These are phyloP conservation scores for Aspergillus incahuasiensis DNA, from an alignment of 495 filamentous ascomycete species.

Conservation along the genomic window DNA sequence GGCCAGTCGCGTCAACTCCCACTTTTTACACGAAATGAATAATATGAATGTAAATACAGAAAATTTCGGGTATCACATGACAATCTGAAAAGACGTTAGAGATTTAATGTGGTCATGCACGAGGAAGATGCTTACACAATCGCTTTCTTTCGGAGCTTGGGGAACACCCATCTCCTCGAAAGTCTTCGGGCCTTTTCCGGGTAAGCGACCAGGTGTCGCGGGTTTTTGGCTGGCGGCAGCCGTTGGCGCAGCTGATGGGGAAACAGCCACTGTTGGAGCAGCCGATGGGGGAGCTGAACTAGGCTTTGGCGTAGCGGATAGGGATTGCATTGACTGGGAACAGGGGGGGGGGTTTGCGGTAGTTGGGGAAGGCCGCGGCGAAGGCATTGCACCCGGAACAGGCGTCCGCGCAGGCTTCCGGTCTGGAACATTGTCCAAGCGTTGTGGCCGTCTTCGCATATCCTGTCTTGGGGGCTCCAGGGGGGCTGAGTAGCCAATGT, in stretches of 20 bases:
- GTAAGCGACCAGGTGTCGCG: constrained; percentile 38
- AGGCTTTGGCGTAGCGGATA: constrained; percentile 31
- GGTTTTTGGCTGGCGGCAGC: constrained; percentile 29
- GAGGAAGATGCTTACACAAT: constrained; percentile 70
- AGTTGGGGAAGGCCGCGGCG: constrained; percentile 29
- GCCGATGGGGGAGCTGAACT: constrained; percentile 11
- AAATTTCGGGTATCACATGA: constrained; percentile 54
- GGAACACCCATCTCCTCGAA: constrained; percentile 98
- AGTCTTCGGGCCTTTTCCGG: constrained; percentile 84
- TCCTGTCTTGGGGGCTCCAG: constrained; percentile 34
- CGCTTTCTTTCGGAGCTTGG: constrained; percentile 67
- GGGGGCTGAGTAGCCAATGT: constrained; percentile 53
- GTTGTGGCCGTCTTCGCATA: constrained; percentile 31
- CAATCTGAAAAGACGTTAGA: constrained; percentile 43
- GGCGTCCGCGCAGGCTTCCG: constrained; percentile 33
- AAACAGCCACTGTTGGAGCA: background rate
- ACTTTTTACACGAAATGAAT: constrained; percentile 14
- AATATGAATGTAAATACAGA: constrained; percentile 8
- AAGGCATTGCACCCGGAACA: constrained; percentile 27
- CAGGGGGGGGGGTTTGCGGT: constrained; percentile 34
- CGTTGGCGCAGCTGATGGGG: constrained; percentile 11
- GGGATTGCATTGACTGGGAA: constrained; percentile 29
- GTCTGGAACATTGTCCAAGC: constrained; percentile 33
- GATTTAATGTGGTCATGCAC: background rate
- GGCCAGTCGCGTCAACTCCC: background rate